Evolutionary conservation across 495 filamentous ascomycete species (phyloP), one percentile per base, ranked within the genome.

Genomic region (Penicillium canescens): DNA sequence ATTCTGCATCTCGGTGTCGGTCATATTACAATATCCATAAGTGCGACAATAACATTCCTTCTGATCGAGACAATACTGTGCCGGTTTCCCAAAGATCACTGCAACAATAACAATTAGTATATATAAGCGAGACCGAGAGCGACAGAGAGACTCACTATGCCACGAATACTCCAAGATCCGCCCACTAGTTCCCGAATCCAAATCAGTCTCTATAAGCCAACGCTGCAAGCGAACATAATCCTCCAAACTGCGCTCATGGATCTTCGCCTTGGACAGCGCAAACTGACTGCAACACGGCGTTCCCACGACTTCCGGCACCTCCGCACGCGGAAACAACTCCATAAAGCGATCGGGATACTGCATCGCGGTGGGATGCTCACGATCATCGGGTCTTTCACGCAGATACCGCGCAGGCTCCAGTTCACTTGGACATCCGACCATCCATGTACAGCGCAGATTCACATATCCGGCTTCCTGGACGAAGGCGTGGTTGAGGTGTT

Each of bases 271-370:
- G 16, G 77, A 77, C 1, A 88, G 81, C 0, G 83, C 87, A 56
- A 91, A 91, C 66, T 91, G 88, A 42, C 84, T 80, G 60, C 87
- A 90, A 59, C 87, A 91, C 9, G 69, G 66, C 10, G 64, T 61
- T 3, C 72, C 72, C 0, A 79, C 60, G n/a, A 56, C 46, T 21
- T 56, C 52, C 4, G 74, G 71, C 7, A 68, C 49, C 6, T 55
- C 42, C 49, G 51, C 45, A 4, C 59, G 57, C 3, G 75, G 76
- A 52, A 81, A 78, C 1, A 82, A 48, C 42, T 71, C 62, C 33
- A 54, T 61, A 49, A 74, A 79, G 0, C 59, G 57, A 39, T 66
- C 54, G 13, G 61, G 61, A 46, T 59, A 59, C 16, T 50, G 43
- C 20, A 64, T 42, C 1, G 63, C 63, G 0, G 63, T 64, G 2